Evolutionary conservation across 2,329 filamentous ascomycete species (phyloP), one percentile per base, ranked within the genome.

Genomic region (Stagonosporopsis rhizophila): DNA sequence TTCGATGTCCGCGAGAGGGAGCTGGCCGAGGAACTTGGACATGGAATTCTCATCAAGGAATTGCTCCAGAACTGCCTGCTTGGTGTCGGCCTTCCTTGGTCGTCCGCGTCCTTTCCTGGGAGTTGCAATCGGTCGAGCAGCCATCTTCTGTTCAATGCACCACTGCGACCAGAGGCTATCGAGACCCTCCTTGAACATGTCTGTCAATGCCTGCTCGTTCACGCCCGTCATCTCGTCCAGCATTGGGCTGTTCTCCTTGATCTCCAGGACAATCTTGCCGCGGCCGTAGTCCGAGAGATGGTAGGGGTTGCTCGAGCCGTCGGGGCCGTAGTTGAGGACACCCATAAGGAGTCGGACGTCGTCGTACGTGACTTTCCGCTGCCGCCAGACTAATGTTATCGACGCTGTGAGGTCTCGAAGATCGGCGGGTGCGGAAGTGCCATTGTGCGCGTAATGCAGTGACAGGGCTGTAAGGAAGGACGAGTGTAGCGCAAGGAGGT

Each of bases 1-100:
- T 8, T 78, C 78, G 62, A 89, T 79, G 3, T 81, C 69, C 8
- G 82, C 82, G 52, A 84, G 78, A 19, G 87, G 86, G 6, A 90
- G 79, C 25, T 80, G 78, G 34, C 76, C 70, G 41, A 91, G 72
- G 60, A 89, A 91, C 17, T 68, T 71, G 17, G 66, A 62, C 35
- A 76, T 66, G 34, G 64, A 35, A 76, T 71, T 46, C 50, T 75
- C 62, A 68, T 73, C 67, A 40, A 73, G 56, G 39, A 70, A 70
- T 19, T 65, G 60, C 75, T 76, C 80, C 63, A 90, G 89, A 35
- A 80, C 77, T 17, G 73, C 74, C 67, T 87, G 71, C 35, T 63
- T 68, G 22, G 54, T 27, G 8, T 66, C 62, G 38, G 42, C 49
- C 51, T 73, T 75, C 60, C 64, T 71, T 14, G 72, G 64, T 25